Conservation (phyloP, 352 stramenopile genomes). For the Peronospora farinosa region DNA sequence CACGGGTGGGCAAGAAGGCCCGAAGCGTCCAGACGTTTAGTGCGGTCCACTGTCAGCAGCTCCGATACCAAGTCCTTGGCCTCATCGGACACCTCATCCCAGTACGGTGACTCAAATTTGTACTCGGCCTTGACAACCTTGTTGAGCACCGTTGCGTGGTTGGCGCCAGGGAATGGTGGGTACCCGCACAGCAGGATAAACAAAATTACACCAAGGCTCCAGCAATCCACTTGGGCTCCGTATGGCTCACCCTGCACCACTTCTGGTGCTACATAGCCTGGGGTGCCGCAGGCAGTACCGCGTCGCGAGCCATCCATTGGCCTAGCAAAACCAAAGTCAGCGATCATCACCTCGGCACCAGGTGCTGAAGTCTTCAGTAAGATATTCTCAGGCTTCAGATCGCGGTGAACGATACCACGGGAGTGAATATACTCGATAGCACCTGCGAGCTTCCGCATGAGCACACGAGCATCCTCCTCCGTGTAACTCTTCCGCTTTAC, state of each 20-base stretch:
- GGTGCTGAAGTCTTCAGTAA: conserved; percentile 71
- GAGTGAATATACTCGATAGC: conserved; percentile 91
- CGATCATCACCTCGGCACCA: conserved; percentile 76
- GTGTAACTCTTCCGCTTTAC: conserved; percentile 92
- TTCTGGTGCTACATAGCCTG: conserved; percentile 91
- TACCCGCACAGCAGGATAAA: conserved; percentile 93
- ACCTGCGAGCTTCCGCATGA: conserved; percentile 87
- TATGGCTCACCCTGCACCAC: conserved; percentile 87
- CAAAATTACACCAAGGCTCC: conserved; percentile 91
- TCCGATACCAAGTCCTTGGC: conserved; percentile 94
- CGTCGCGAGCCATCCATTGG: conserved; percentile 46
- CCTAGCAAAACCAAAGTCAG: conserved; percentile 87
- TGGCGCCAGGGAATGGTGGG: conserved; percentile 74
- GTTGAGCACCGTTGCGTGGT: conserved; percentile 62
- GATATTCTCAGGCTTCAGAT: conserved; percentile 89
- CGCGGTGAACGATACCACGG: conserved; percentile 88
- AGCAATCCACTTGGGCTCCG: conserved; percentile 89
- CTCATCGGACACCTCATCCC: conserved; percentile 90
- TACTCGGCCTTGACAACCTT: conserved; percentile 83
- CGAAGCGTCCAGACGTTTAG: conserved; percentile 54
- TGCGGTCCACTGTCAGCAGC: conserved; percentile 88
- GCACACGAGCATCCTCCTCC: conserved; percentile 89
- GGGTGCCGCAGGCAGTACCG: conserved; percentile 75
- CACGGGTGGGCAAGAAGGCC: conserved; percentile 72
- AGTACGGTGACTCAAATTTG: conserved; percentile 88